Base-by-base conservation (phyloP, 1,139 yeast species). In the Kazachstania sp. region DNA sequence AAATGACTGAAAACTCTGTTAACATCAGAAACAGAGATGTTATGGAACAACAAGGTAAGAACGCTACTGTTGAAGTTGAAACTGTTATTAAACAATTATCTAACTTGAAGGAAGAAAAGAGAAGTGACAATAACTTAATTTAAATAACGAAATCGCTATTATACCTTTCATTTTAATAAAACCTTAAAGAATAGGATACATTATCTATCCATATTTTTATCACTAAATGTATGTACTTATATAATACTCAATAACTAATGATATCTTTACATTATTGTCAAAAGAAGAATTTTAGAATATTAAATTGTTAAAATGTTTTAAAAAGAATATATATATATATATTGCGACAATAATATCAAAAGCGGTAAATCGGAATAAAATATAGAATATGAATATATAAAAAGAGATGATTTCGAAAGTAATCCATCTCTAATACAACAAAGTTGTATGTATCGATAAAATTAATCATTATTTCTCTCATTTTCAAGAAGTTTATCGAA, bases 11-110 rank as follows among this genome's bases (percentile, higher is more conserved):
- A 59, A 72, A 78, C 54, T 76, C 92, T 58, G 97, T 92, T 54
- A 88, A 88, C 65, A 83, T 90, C 55, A 84, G 97, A 77, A 85
- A 86, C 72, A 83, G 97, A 77, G 97, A 88, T 67, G 86, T 86
- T 61, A 74, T 75, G 60, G 90, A 84, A 65, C 73, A 78, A 67
- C 95, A 87, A 73, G 87, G 86, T 68, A 87, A 88, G 83, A 86
- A 86, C 58, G 95, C 82, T 48, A 84, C 87, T 60, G 78, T 86
- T 50, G 68, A 77, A 46, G 76, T 88, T 54, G 86, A 78, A 44
- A 75, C 72, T 19, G 95, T 90, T 51, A 73, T 88, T 50, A 69
- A 74, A 51, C 86, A 84, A 71, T 72, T 87, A 71, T 60, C 69
- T 58, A 72, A 64, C 41, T 78, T 86, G 71, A 80, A 78, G 69